These are phyloP conservation scores for Podaxis pistillaris DNA, from an alignment of 768 basidiomycete species.

Conservation along the genomic window DNA sequence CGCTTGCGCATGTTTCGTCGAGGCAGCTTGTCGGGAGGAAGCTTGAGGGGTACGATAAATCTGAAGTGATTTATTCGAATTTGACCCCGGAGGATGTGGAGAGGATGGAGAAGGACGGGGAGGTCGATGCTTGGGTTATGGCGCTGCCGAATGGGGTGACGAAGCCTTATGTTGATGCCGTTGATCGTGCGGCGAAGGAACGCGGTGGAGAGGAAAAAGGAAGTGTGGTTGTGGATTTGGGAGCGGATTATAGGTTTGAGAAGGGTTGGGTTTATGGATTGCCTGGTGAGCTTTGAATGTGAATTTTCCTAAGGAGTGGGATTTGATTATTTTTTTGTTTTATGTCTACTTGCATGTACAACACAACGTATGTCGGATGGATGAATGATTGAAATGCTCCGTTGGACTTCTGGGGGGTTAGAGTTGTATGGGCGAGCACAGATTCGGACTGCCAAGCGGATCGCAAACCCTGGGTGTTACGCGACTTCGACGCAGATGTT, in stretches of 20 bases:
- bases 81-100: constrained; percentile 78
- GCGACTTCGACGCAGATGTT: constrained; percentile 92
- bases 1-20: constrained; percentile 94
- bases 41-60: constrained; percentile 79
- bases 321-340: constrained; percentile 28
- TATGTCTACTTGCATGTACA: constrained; percentile 18
- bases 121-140: constrained; percentile 99
- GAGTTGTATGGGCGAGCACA: constrained; percentile 82
- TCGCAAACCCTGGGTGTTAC: constrained; percentile 98
- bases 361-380: not conserved
- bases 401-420: constrained; percentile 30
- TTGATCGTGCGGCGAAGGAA: constrained; percentile 71
- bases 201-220: constrained; percentile 46
- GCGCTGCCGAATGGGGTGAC: constrained; percentile 97
- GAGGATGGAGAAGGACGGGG: constrained; percentile 82
- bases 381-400: not conserved
- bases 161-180: constrained; percentile 95
- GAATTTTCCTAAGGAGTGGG: not conserved
- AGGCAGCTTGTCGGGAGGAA: constrained; percentile 86
- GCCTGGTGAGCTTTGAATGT: constrained; percentile 73
- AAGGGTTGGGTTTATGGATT: constrained; percentile 95
- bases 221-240: constrained; percentile 88
- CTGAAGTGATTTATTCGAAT: constrained; percentile 69
- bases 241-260: constrained; percentile 96
- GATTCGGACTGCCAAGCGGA: constrained; percentile 73